Conservation (phyloP, 208 protist genomes). For the Wallacemonas collosoma region DNA sequence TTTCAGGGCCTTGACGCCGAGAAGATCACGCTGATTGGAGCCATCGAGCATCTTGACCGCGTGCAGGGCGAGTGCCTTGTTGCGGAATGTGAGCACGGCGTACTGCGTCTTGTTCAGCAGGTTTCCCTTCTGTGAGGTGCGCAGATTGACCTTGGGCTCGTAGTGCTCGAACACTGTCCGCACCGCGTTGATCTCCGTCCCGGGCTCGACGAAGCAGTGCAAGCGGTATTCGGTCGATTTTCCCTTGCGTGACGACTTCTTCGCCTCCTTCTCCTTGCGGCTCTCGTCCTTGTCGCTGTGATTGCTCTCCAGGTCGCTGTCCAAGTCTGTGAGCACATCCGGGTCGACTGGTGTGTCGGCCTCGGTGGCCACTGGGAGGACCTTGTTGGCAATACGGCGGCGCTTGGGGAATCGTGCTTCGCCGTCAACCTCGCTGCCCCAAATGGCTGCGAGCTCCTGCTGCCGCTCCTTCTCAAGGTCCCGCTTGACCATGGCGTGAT, state of each 20-base stretch:
- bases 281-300: constrained; percentile 23
- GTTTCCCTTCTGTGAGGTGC: constrained; percentile 84
- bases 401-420: constrained; percentile 71
- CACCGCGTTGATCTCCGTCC: constrained; percentile 82
- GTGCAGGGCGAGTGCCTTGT: constrained; percentile 86
- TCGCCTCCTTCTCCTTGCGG: constrained; percentile 29
- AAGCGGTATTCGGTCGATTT: constrained; percentile 57
- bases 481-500: constrained; percentile 56
- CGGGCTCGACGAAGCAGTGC: constrained; percentile 89
- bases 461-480: constrained; percentile 86
- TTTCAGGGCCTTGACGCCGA: constrained; percentile 73
- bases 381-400: constrained; percentile 40
- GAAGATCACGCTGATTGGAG: constrained; percentile 76
- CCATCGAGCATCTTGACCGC: constrained; percentile 78
- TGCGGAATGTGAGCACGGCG: constrained; percentile 88
- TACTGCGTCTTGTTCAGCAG: constrained; percentile 89
- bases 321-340: constrained; percentile 45
- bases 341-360: constrained; percentile 38
- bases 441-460: constrained; percentile 85
- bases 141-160: constrained; percentile 80
- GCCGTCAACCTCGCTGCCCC: constrained; percentile 80
- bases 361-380: constrained; percentile 19
- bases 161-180: constrained; percentile 85
- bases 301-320: constrained; percentile 38
- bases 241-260: constrained; percentile 42